Conservation (phyloP, 2,329 filamentous ascomycete species). For the Didymella arachidicola region DNA sequence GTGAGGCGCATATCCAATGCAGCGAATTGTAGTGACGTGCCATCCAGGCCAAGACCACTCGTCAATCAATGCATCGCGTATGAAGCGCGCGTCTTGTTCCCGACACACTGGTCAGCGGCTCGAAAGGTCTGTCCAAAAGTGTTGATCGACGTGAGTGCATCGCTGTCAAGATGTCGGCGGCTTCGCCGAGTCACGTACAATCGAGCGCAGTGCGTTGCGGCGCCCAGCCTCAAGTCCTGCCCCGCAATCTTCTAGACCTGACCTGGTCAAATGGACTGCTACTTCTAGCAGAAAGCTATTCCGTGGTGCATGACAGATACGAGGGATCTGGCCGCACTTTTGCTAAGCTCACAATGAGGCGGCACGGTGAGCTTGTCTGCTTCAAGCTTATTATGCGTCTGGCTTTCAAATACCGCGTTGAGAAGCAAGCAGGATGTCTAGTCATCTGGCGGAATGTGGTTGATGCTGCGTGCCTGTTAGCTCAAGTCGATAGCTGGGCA, state of each 20-base stretch:
- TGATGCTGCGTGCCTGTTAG: not conserved
- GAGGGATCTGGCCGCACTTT: not conserved
- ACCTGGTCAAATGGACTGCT: not conserved
- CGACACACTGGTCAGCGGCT: not conserved
- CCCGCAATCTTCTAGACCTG: not conserved
- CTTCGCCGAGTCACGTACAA: not conserved
- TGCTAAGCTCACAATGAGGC: not conserved
- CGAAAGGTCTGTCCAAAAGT: not conserved
- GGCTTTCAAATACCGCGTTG: not conserved
- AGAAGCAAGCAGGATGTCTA: not conserved
- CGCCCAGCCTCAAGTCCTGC: not conserved
- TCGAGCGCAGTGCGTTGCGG: not conserved
- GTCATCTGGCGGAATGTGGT: not conserved
- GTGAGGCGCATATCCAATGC: not conserved
- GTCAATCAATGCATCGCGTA: not conserved
- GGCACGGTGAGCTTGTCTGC: not conserved
- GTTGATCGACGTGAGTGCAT: not conserved
- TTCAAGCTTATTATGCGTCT: not conserved
- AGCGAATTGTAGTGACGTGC: not conserved
- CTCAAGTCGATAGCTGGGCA: not conserved
- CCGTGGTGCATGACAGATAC: not conserved
- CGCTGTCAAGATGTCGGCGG: not conserved
- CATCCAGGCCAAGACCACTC: not conserved
- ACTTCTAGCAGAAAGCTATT: not conserved
- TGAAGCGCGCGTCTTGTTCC: not conserved